Conservation (phyloP, 164 flowering plant genomes). For the Sextonia rubra region DNA sequence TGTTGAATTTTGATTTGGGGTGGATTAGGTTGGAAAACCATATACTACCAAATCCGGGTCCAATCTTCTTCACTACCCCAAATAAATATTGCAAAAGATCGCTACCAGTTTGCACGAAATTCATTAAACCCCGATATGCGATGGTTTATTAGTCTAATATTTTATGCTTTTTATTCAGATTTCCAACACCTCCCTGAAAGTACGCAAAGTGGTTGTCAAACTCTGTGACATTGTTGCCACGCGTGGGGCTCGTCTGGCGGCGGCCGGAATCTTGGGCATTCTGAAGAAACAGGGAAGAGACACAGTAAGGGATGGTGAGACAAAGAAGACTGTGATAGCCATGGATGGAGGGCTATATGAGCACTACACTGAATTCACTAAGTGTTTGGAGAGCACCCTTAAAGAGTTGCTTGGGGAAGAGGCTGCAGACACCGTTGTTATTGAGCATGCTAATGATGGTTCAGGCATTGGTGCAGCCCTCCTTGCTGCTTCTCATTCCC, state of each 20-base stretch:
- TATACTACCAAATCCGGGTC: no score
- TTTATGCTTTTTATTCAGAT: conserved; percentile 39
- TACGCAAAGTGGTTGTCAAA: conserved; percentile 65
- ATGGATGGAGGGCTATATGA: conserved; percentile 87
- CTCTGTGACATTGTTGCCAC: conserved; percentile 75
- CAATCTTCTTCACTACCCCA: no score
- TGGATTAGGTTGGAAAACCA: not conserved
- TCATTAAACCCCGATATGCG: not conserved
- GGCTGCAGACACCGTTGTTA: conserved; percentile 28
- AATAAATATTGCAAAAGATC: no score
- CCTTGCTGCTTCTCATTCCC: conserved; percentile 94
- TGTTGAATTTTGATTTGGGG: not conserved
- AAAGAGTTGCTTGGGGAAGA: conserved; percentile 71
- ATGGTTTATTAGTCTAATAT: not conserved
- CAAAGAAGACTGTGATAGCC: conserved; percentile 64
- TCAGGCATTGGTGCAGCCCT: conserved; percentile 96
- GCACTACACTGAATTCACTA: conserved; percentile 73
- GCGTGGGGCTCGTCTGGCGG: conserved; percentile 83
- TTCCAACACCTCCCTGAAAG: conserved; percentile 64
- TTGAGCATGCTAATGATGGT: conserved; percentile 79
- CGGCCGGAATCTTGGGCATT: conserved; percentile 86
- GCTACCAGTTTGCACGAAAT: not conserved
- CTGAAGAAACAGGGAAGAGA: conserved; percentile 85
- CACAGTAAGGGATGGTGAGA: conserved; percentile 42
- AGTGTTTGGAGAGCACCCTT: conserved; percentile 53